phyloP scores from a whole-genome alignment of 2,329 filamentous ascomycete genomes.

The Neofusicoccum ribis region DNA sequence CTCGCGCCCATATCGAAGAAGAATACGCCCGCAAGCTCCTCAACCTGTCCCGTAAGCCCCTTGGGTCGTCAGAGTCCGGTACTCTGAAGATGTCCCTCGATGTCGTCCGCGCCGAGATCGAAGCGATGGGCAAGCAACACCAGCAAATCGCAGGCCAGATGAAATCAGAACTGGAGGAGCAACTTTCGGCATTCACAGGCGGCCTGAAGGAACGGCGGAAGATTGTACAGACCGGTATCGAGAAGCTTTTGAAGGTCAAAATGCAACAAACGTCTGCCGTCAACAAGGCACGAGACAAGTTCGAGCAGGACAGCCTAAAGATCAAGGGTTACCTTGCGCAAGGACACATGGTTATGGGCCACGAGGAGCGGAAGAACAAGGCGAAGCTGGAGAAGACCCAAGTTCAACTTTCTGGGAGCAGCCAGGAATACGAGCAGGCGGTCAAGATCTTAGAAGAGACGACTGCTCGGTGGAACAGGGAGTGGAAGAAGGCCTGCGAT shows the following conservation, averaged over 20 bases:
- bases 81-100: conserved; percentile 83
- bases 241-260: conserved; percentile 92
- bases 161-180: conserved; percentile 94
- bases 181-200: conserved; percentile 84
- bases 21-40: conserved; percentile 91
- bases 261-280: conserved; percentile 86
- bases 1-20: conserved; percentile 90
- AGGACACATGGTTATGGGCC: conserved; percentile 99
- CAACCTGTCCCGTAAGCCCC: conserved; percentile 79
- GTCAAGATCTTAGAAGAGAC: conserved; percentile 95
- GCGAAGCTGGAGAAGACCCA: conserved; percentile 98
- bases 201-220: conserved; percentile 96
- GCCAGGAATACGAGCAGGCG: conserved; percentile 88
- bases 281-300: conserved; percentile 93
- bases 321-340: conserved; percentile 98
- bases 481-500: conserved; percentile 95
- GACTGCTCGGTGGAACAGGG: conserved; percentile 91
- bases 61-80: conserved; percentile 85
- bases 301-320: conserved; percentile 95
- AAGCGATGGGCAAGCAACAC: conserved; percentile 92
- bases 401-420: conserved; percentile 87
- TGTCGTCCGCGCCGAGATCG: conserved; percentile 82
- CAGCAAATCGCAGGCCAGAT: conserved; percentile 88
- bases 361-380: conserved; percentile 98
- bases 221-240: conserved; percentile 90